Base-by-base conservation (phyloP, 2,329 filamentous ascomycete genomes). In the Thermothelomyces thermophilus region DNA sequence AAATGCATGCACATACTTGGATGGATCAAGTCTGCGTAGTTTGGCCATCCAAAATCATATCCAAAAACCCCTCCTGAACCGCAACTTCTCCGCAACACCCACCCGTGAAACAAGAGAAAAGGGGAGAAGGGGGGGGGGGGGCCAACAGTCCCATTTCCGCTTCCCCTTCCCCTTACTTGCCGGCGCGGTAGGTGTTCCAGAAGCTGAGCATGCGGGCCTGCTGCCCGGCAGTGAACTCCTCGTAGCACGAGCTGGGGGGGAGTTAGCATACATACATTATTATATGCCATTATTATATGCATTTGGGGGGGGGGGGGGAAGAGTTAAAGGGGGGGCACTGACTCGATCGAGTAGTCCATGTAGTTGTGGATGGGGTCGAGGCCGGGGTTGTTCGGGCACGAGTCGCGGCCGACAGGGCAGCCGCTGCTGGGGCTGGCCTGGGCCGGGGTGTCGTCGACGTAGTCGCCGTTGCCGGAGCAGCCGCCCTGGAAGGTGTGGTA, bases 401-500 rank as follows among this genome's bases (percentile, higher is more conserved):
- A 59, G 47, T 68, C 68, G 20, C 64, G 59, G 9, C 61, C 61
- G 3, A 51, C 39, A 11, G 69, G 69, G 61, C 69, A 72, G 17
- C 70, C 70, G n/a, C 54, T 59, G 20, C 63, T 60, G 24, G 63
- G 43, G 31, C 54, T 62, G 16, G 60, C 55, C 58, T 72, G 65
- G 20, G 66, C 64, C 3, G 70, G 69, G 13, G 70, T 73, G 46
- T 73, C 70, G 34, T 62, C 51, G 16, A 73, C 62, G 24, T 53
- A 59, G 55, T 73, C 70, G n/a, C 69, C 69, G 24, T 35, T 31
- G 11, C 65, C 64, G 28, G 59, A 60, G 58, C 69, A 71, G 40
- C 64, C 65, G 34, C 67, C 70, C 56, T 71, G 64, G 63, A 73
- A 73, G 48, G 69, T 71, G 56, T 73, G 70, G 56, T 66, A 66